Base-by-base conservation (phyloP, 176 grass and related monocot genomes). In the Olyra latifolia region DNA sequence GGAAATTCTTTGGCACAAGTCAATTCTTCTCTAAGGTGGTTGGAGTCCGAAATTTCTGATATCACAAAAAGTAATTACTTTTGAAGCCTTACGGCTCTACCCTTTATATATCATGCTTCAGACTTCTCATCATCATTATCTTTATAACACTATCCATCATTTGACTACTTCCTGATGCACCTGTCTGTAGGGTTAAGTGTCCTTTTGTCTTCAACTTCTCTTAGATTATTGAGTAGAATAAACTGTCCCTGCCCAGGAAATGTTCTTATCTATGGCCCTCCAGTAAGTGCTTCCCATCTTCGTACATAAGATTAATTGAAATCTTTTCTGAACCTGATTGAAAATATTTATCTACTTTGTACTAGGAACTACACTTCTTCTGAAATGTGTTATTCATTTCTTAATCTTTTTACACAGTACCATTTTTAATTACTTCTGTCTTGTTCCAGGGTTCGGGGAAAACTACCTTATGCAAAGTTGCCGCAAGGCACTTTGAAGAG, bases 361-460 rank as follows among this genome's bases (percentile, higher is more conserved):
- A 43, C 41, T 43, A 43, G 41, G 41, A 41, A n/a, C n/a, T n/a
- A n/a, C n/a, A 45, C 63, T 69, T 62, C 19, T 75, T 61, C 13
- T 52, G 22, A 43, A 14, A 17, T 62, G 3, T 0, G 7, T 43
- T 43, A 43, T 16, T 91, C 6, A 32, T 62, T 32, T 32, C 14
- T 77, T 71, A 16, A 7, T 78, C n/a, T 38, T 22, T 28, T 43
- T 69, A 52, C 15, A 75, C 3, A 20, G 41, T 43, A 43, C 41
- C 10, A 43, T 43, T 82, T 52, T 61, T n/a, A n/a, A 30, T 68
- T n/a, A 46, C 54, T 79, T 68, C 74, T 83, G 13, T 78, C 42
- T 72, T 27, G 38, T 68, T 84, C 87, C 79, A 97, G 94, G 94
- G 91, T 78, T 97, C 89, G 75, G 94, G 91, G 76, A 97, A 94